Percentiles rank a stretch among this genome's conserved stretches.
Conservation (phyloP, 1,284 basidiomycete genomes). For the Ceratobasidium papillatum region DNA sequence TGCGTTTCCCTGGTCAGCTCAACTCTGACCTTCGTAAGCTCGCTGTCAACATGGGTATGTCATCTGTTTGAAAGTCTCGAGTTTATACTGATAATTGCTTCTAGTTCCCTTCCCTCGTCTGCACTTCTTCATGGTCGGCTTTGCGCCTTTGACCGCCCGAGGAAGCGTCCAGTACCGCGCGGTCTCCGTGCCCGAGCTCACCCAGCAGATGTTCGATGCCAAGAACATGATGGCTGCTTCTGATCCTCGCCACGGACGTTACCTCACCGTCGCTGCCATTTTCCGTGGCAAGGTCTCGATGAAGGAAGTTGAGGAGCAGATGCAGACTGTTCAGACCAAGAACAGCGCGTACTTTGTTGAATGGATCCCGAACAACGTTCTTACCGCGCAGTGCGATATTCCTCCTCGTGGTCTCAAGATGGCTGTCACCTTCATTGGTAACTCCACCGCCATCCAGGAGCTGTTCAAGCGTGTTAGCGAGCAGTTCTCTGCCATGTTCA, state of each 20-base stretch:
- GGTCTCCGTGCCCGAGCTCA: slow-evolving; percentile 94
- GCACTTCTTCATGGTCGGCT: slow-evolving; percentile 99
- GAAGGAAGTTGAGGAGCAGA: slow-evolving; percentile 99
- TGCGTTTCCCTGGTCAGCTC: slow-evolving; percentile 98
- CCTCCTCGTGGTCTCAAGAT: slow-evolving; percentile 71
- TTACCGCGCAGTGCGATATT: slow-evolving; percentile 80
- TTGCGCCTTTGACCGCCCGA: slow-evolving; percentile 92
- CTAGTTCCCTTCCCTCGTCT: slow-evolving; percentile 96
- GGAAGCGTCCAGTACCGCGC: slow-evolving; percentile 95
- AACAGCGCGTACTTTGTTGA: slow-evolving; percentile 98
- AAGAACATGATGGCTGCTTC: slow-evolving; percentile 99
- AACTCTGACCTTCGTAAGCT: slow-evolving; percentile 98
- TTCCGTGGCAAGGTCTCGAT: slow-evolving; percentile 99
- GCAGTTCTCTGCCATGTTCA: slow-evolving; percentile 99
- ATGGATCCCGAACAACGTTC: slow-evolving; percentile 98
- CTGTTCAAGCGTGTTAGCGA: slow-evolving; percentile 97
- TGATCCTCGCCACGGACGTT: slow-evolving; percentile 93
- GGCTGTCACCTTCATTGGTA: slow-evolving; percentile 97
- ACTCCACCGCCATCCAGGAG: slow-evolving; percentile 97
- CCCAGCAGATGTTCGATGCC: slow-evolving; percentile 98
- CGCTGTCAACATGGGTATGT: slow-evolving; percentile 95
- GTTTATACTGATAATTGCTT: slow-evolving; percentile 38
- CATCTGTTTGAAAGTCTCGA: slow-evolving; percentile 39
- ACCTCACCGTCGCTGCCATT: slow-evolving; percentile 93
- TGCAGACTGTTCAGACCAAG: slow-evolving; percentile 97